phyloP scores from a whole-genome alignment of 106 monocot species.

The Alisma plantagoaquatica region DNA sequence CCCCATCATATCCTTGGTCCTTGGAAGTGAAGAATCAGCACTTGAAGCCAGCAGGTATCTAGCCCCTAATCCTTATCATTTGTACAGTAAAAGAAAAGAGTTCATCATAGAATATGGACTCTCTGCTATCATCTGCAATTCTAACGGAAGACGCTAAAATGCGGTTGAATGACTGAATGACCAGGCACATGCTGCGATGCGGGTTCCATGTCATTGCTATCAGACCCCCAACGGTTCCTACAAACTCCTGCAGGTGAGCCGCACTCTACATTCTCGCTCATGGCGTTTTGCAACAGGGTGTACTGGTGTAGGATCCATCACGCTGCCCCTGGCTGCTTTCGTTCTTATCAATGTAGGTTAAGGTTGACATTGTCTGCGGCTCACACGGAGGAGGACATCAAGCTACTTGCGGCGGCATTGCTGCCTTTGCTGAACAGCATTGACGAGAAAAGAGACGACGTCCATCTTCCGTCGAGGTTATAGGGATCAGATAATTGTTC shows the following conservation, averaged over 20 bases:
- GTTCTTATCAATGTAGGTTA: constrained; percentile 35
- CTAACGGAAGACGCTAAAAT: too few species aligned
- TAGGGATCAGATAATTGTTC: too few species aligned
- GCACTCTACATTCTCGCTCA: too few species aligned
- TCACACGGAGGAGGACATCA: constrained; percentile 67
- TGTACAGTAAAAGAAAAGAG: too few species aligned
- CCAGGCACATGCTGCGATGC: constrained; percentile 60
- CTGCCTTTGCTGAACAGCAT: too few species aligned
- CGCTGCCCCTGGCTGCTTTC: too few species aligned
- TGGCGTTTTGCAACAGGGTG: background rate
- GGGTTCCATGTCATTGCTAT: constrained; percentile 87
- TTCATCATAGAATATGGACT: too few species aligned
- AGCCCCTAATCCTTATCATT: too few species aligned
- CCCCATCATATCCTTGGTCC: constrained; percentile 80
- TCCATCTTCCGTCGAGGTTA: constrained; percentile 13
- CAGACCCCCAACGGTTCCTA: constrained; percentile 81
- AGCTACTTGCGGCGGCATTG: constrained; percentile 45
- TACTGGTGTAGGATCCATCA: constrained; percentile 2
- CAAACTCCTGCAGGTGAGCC: constrained; percentile 96
- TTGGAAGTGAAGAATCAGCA: constrained; percentile 78
- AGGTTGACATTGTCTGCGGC: constrained; percentile 71
- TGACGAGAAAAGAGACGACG: too few species aligned
- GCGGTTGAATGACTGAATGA: too few species aligned
- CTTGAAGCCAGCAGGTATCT: constrained; percentile 76
- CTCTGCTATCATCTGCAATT: too few species aligned